phyloP scores from a whole-genome alignment of 768 basidiomycete genomes.

The Phaeotremella skinneri region DNA sequence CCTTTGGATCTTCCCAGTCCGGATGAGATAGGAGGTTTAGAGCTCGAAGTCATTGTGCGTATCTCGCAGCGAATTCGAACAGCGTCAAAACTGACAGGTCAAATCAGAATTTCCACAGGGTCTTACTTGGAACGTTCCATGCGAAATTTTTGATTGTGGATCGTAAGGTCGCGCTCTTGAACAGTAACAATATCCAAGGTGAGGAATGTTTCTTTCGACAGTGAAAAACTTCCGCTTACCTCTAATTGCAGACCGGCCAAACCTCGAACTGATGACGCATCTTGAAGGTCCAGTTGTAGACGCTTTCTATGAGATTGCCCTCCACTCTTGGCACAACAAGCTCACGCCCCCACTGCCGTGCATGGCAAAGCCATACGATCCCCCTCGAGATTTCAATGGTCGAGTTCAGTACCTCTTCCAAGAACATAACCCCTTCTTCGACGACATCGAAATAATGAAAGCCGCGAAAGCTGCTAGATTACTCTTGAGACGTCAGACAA shows the following conservation, averaged over 20 bases:
- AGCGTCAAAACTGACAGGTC: not conserved
- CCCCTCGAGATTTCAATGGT: slow-evolving; percentile 35
- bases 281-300: slow-evolving; percentile 71
- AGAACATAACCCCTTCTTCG: slow-evolving; percentile 54
- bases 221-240: slow-evolving; percentile 7
- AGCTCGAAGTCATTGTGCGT: slow-evolving; percentile 60
- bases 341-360: slow-evolving; percentile 47
- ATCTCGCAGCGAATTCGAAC: not conserved
- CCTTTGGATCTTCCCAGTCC: slow-evolving; percentile 59
- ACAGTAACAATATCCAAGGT: slow-evolving; percentile 64
- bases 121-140: slow-evolving; percentile 67
- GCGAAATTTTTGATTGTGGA: slow-evolving; percentile 70
- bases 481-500: slow-evolving; percentile 49
- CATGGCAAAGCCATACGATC: slow-evolving; percentile 43
- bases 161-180: slow-evolving; percentile 64
- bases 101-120: slow-evolving; percentile 53
- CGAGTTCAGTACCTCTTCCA: slow-evolving; percentile 55
- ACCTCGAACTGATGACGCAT: slow-evolving; percentile 63
- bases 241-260: slow-evolving; percentile 50
- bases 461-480: slow-evolving; percentile 53
- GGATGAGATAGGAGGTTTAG: slow-evolving; percentile 62
- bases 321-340: slow-evolving; percentile 61
- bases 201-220: slow-evolving; percentile 5
- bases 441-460: slow-evolving; percentile 54
- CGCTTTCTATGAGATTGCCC: slow-evolving; percentile 66